Conservation (phyloP, 2,329 filamentous ascomycete species). For the Colletotrichum spinosum region DNA sequence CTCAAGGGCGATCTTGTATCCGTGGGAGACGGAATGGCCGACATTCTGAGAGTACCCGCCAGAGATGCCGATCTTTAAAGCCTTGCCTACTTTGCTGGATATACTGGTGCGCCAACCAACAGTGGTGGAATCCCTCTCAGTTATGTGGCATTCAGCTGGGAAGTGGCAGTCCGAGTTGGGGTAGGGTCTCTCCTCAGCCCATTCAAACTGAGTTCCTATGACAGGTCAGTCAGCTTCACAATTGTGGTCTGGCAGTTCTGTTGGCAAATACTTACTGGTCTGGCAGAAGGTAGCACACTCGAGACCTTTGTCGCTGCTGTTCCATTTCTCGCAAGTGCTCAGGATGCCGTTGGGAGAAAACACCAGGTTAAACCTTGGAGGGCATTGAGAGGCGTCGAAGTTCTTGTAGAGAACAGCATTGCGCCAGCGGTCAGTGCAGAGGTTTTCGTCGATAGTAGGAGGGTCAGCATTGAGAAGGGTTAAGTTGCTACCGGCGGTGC, state of each 20-base stretch:
- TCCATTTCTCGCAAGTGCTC: conserved; percentile 12
- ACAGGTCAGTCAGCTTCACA: neutral
- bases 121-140: conserved; percentile 43
- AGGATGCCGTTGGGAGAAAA: too few species aligned
- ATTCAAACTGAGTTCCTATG: conserved; percentile 41
- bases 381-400: neutral
- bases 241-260: neutral
- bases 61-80: conserved; percentile 42
- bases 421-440: conserved; percentile 2
- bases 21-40: conserved; percentile 4
- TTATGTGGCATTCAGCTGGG: conserved; percentile 47
- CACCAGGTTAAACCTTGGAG: neutral
- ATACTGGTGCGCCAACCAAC: conserved; percentile 46
- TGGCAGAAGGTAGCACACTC: conserved; percentile 23
- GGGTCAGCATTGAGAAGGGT: neutral
- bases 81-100: conserved; percentile 43
- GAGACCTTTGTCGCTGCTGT: neutral
- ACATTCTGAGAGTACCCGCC: conserved; percentile 27
- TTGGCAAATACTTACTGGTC: neutral
- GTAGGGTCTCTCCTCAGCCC: conserved; percentile 48
- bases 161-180: conserved; percentile 48
- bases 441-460: neutral
- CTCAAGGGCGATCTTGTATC: conserved; percentile 17
- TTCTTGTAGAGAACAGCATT: conserved; percentile 16
- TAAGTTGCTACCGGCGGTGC: neutral